phyloP scores from a whole-genome alignment of 2,329 filamentous ascomycete genomes.

The Falciphora oryzae region DNA sequence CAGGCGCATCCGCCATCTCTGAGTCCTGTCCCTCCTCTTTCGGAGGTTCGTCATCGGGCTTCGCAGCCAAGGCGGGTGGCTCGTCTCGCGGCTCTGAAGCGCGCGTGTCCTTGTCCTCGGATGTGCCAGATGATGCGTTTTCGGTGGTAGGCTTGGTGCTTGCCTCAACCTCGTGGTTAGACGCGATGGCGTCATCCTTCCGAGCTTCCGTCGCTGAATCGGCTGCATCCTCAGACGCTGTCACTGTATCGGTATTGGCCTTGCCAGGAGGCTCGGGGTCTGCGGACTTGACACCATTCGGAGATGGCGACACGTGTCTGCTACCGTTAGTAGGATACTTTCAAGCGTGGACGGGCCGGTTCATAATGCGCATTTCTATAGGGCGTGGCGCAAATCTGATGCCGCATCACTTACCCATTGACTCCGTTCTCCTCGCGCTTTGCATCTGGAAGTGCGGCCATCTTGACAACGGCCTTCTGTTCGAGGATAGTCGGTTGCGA shows the following conservation, averaged over 20 bases:
- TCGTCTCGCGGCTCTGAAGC: background rate
- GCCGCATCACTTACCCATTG: conserved; percentile 49
- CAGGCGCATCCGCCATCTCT: background rate
- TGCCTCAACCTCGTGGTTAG: conserved; percentile 20
- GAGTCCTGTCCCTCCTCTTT: conserved; percentile 9
- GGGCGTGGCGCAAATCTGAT: background rate
- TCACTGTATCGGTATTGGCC: conserved; percentile 1
- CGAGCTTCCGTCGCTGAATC: conserved; percentile 14
- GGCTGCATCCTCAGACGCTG: conserved; percentile 8
- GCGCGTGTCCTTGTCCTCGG: conserved; percentile 12
- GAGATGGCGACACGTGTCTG: conserved; percentile 4
- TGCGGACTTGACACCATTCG: conserved; percentile 8
- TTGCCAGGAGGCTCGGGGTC: conserved; percentile 3
- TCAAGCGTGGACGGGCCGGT: background rate
- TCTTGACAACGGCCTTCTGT: conserved; percentile 43
- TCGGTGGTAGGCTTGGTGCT: conserved; percentile 3
- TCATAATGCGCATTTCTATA: background rate
- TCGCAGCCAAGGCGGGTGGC: background rate
- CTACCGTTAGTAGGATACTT: background rate
- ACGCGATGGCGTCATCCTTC: conserved; percentile 21
- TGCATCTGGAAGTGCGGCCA: conserved; percentile 42
- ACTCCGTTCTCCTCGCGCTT: conserved; percentile 22
- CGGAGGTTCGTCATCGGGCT: background rate
- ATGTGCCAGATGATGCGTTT: conserved; percentile 9
- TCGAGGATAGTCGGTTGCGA: conserved; percentile 36